A percentile compares a stretch with the other conserved stretches of the same genome.
phyloP scores from a whole-genome alignment of 1,139 yeast species.

The Saccharomyces hybrid region DNA sequence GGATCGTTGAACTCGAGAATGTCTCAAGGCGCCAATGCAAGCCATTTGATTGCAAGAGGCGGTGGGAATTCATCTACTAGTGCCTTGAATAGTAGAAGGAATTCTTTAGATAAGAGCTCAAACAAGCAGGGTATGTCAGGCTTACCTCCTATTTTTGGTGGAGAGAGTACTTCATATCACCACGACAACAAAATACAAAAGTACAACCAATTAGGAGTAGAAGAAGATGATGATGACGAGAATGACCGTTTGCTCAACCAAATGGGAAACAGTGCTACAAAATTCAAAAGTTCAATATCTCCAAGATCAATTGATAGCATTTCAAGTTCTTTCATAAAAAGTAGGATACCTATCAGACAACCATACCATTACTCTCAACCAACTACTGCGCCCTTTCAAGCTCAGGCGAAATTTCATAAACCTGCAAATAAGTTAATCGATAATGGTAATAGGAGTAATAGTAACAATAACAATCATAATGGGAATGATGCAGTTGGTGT shows the following conservation, averaged over 20 bases:
- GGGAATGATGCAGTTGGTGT: slow-evolving; percentile 4
- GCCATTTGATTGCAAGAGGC: slow-evolving; percentile 18
- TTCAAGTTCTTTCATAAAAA: slow-evolving; percentile 22
- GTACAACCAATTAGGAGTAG: slow-evolving; percentile 2
- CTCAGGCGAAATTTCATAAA: slow-evolving; percentile 35
- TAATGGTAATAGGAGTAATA: slow-evolving; percentile 2
- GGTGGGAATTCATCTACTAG: slow-evolving; percentile 14
- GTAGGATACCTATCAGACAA: slow-evolving; percentile 24
- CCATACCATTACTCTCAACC: slow-evolving; percentile 33
- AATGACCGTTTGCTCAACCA: slow-evolving; percentile 16
- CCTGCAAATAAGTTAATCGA: slow-evolving; percentile 31
- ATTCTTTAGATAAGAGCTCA: slow-evolving; percentile 13
- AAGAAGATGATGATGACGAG: slow-evolving; percentile 7
- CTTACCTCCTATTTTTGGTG: slow-evolving; percentile 9
- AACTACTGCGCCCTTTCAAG: slow-evolving; percentile 33
- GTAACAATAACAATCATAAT: slow-evolving; percentile 6
- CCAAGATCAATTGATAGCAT: slow-evolving; percentile 28
- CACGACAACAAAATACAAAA: slow-evolving; percentile 8
- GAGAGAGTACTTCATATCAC: slow-evolving; percentile 17
- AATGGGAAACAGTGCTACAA: slow-evolving; percentile 4
- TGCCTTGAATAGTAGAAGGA: slow-evolving; percentile 14
- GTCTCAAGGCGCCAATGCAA: slow-evolving; percentile 26
- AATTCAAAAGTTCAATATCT: slow-evolving; percentile 18
- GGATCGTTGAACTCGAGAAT: slow-evolving; percentile 42
- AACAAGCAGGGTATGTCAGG: slow-evolving; percentile 11